Evolutionary conservation across 2,329 filamentous ascomycete genomes (phyloP), one percentile per base, ranked within the genome.

Genomic region (Botrytis sinoallii): DNA sequence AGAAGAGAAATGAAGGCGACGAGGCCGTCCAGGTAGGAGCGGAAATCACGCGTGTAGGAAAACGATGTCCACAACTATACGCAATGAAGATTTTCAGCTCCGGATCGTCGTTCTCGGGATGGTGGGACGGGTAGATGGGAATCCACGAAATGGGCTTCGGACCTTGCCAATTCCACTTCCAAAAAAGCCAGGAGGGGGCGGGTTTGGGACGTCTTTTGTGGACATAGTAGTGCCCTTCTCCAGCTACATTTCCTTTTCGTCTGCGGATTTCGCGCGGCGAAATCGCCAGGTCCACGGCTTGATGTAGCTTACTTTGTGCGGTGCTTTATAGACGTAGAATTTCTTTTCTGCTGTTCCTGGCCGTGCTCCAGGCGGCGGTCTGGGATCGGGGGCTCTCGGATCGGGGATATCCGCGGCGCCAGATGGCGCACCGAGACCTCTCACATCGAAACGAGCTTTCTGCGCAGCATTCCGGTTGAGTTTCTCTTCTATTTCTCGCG

Each of bases 91-190:
- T 32, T 12, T 63, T 38, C 22, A 40, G 60, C 14, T 63, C 35
- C 16, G 14, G 60, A n/a, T 63, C 52, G n/a, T 29, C n/a, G 8
- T 2, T 40, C 22, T 63, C 60, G 7, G 9, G 35, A 35, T 12
- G 20, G 12, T 32, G 32, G 18, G 66, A 38, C 2, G 48, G 25
- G 6, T 38, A 48, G n/a, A 68, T 42, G 0, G 38, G 35, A 20
- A 59, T 44, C 38, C n/a, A 42, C 0, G 35, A 48, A 14, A 57
- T 4, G n/a, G 66, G 35, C 2, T 38, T 14, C 10, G 66, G 66
- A 25, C 25, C 66, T 2, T 14, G n/a, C 66, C 66, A 69, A 9
- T 57, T 14, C 66, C 66, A 69, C 16, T 38, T 69, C 66, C 66
- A 69, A n/a, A 32, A 25, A 25, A 48, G 46, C 46, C 20, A 46